These are phyloP conservation scores for Tricholoma sp. DNA, from an alignment of 768 basidiomycete species.

Conservation along the genomic window DNA sequence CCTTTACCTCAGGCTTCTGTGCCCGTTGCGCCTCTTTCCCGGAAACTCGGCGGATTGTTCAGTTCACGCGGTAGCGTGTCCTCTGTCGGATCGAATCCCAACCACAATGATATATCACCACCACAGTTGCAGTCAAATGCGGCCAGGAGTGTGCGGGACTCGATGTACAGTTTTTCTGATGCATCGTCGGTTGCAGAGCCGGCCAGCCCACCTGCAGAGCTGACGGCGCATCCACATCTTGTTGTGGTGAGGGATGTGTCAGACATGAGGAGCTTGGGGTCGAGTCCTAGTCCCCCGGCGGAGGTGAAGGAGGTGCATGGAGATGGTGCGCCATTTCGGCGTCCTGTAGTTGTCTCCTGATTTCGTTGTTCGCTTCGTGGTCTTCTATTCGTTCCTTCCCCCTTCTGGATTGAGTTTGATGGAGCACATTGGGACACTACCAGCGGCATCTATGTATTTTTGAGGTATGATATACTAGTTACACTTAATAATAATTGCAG, in stretches of 20 bases:
- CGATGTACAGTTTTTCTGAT: slow-evolving; percentile 51
- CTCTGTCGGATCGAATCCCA: slow-evolving; percentile 17
- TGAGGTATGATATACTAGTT: not conserved
- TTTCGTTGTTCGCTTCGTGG: not conserved
- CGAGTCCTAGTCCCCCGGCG: slow-evolving; percentile 5
- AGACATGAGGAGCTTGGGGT: slow-evolving; percentile 13
- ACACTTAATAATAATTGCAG: no score
- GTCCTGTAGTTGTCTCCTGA: not conserved
- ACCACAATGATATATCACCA: slow-evolving; percentile 13
- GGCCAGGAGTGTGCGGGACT: slow-evolving; percentile 28
- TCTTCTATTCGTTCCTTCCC: no score
- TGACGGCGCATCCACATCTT: slow-evolving; percentile 15
- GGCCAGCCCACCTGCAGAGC: slow-evolving; percentile 46
- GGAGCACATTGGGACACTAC: not conserved
- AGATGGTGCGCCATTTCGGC: not conserved
- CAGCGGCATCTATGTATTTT: not conserved
- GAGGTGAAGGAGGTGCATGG: slow-evolving; percentile 13
- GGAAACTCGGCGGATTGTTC: slow-evolving; percentile 72
- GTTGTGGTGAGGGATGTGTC: slow-evolving; percentile 27
- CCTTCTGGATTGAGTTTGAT: not conserved
- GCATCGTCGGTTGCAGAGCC: slow-evolving; percentile 55
- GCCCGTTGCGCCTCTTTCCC: slow-evolving; percentile 43
- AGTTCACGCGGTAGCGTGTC: slow-evolving; percentile 50
- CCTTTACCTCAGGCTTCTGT: slow-evolving; percentile 25
- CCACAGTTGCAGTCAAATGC: slow-evolving; percentile 29